Conservation (phyloP, 257 asterid species). For the Anisodus tanguticus region DNA sequence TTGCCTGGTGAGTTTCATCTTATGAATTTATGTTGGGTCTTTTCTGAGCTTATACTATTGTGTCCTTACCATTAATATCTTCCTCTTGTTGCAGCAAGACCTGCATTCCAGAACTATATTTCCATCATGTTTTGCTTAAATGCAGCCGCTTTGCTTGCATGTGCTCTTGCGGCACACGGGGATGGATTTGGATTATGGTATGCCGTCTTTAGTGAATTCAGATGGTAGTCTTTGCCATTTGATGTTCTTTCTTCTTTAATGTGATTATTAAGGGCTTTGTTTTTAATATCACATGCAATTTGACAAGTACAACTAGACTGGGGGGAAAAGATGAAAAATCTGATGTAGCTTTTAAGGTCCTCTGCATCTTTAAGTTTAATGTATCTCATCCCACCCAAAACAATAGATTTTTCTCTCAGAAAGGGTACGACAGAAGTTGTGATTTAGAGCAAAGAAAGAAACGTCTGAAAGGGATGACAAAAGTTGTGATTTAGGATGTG, state of each 20-base stretch:
- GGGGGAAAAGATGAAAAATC: not conserved
- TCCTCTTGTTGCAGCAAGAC: conserved; percentile 47
- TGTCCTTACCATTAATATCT: not conserved
- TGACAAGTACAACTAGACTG: not conserved
- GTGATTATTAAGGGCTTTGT: not conserved
- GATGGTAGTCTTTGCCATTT: not conserved
- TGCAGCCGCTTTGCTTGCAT: conserved; percentile 40
- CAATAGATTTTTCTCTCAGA: not conserved
- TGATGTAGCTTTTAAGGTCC: not conserved
- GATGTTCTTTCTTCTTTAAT: not conserved
- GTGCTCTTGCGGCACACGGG: conserved; percentile 46
- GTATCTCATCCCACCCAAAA: not conserved
- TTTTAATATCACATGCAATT: not conserved
- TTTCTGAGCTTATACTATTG: not conserved
- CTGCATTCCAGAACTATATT: conserved; percentile 52
- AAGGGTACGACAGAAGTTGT: not conserved
- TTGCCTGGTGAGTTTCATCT: conserved; percentile 45
- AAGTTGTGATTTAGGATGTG: too few species aligned
- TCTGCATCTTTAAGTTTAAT: not conserved
- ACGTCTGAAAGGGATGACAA: too few species aligned
- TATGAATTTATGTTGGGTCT: not conserved
- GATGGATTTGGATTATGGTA: conserved; percentile 50
- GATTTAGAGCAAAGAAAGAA: not conserved
- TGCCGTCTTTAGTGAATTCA: conserved; percentile 6
- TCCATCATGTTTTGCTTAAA: conserved; percentile 46